Conservation (phyloP, 108 stramenopile species). For the Nitzschia inconspicua region DNA sequence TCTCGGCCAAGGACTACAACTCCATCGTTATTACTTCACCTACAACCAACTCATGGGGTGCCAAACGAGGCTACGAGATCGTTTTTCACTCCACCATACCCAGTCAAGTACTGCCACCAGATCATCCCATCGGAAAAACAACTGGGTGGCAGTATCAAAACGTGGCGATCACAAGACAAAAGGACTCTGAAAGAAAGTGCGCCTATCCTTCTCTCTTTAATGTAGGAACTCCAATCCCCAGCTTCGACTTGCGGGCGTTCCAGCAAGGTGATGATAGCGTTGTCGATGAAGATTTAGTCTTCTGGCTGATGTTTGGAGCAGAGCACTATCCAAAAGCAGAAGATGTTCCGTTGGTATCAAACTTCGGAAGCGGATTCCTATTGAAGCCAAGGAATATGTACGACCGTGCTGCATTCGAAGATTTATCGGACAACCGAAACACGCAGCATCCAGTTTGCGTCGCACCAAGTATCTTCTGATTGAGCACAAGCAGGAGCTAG, state of each 20-base stretch:
- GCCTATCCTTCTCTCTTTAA: constrained; percentile 4
- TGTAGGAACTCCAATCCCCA: neutral
- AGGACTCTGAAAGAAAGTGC: constrained; percentile 4
- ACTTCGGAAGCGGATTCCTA: constrained; percentile 6
- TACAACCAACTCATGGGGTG: constrained; percentile 4
- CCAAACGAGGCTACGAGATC: constrained; percentile 3
- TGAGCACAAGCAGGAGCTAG: too few relatives aligned
- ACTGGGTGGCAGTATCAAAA: constrained; percentile 9
- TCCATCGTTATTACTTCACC: neutral
- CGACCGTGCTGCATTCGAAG: constrained; percentile 17
- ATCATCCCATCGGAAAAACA: constrained; percentile 1
- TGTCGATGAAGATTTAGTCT: constrained; percentile 5
- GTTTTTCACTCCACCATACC: constrained; percentile 1
- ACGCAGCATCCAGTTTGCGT: neutral
- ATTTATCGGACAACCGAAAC: constrained; percentile 5
- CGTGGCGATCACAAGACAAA: constrained; percentile 6
- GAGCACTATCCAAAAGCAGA: constrained; percentile 15
- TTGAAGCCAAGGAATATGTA: constrained; percentile 11
- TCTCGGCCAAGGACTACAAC: constrained; percentile 5
- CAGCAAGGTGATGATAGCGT: neutral
- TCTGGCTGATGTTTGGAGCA: constrained; percentile 11
- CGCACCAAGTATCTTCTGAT: neutral
- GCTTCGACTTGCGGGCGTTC: constrained; percentile 6
- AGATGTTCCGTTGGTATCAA: constrained; percentile 10
- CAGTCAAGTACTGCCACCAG: neutral